Evolutionary conservation across 2,329 filamentous ascomycete genomes (phyloP).

Genomic region (Colletotrichum australisinense): DNA sequence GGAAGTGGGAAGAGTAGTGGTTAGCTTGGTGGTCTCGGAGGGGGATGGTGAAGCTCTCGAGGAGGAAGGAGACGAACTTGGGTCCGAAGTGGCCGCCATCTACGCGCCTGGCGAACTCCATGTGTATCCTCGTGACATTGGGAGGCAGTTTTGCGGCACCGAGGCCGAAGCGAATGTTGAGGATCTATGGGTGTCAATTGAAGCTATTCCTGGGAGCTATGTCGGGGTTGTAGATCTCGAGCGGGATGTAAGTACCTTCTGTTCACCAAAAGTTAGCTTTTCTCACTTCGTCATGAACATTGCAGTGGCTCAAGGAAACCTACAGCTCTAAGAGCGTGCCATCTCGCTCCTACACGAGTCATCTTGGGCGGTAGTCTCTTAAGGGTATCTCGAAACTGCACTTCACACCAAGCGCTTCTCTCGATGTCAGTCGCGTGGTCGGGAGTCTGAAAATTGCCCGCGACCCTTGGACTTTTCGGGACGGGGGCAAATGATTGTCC

Average conservation of each 20-base stretch:
- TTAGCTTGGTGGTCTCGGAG: conserved; percentile 43
- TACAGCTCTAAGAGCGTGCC: conserved; percentile 80
- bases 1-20: not conserved
- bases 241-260: conserved; percentile 34
- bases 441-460: conserved; percentile 36
- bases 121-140: conserved; percentile 78
- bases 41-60: conserved; percentile 36
- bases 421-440: conserved; percentile 24
- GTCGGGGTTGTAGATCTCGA: not conserved
- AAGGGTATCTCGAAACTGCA: not conserved
- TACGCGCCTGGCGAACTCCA: conserved; percentile 75
- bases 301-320: conserved; percentile 45
- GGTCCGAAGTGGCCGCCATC: conserved; percentile 78
- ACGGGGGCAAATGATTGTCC: conserved; percentile 25
- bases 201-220: not conserved
- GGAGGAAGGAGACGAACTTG: conserved; percentile 61
- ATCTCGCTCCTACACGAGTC: conserved; percentile 62
- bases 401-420: not conserved
- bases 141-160: conserved; percentile 85
- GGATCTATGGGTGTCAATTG: conserved; percentile 64
- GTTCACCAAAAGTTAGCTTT: conserved; percentile 26
- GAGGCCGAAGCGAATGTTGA: conserved; percentile 81
- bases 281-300: not conserved
- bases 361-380: conserved; percentile 48
- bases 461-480: conserved; percentile 26